Evolutionary conservation across 306 rosid species (phyloP).

Genomic region (Oxytropis ochrocephala): DNA sequence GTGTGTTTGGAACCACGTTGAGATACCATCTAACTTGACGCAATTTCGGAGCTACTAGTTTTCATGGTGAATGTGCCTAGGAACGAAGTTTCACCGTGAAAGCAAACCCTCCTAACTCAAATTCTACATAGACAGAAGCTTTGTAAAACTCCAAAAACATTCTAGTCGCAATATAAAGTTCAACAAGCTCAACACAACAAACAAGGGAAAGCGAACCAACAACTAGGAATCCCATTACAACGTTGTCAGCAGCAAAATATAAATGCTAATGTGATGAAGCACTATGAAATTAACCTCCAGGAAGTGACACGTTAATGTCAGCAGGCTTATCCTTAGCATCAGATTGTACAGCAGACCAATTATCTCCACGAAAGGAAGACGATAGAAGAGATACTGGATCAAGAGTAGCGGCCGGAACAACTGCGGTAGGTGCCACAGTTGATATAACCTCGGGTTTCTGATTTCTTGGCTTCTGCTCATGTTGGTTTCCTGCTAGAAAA

Average conservation of each 20-base stretch:
- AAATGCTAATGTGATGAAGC: conserved; percentile 17
- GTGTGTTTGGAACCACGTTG: too few relatives aligned
- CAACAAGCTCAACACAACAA: conserved; percentile 36
- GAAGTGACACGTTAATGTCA: conserved; percentile 66
- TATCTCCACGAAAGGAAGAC: conserved; percentile 55
- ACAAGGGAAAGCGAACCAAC: conserved; percentile 20
- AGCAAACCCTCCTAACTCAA: conserved; percentile 1
- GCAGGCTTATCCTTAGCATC: conserved; percentile 58
- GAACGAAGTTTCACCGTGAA: too few relatives aligned
- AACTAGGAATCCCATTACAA: conserved; percentile 30
- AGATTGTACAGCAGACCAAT: conserved; percentile 55
- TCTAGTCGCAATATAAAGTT: conserved; percentile 19
- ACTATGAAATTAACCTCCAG: conserved; percentile 37
- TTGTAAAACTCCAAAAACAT: conserved; percentile 21
- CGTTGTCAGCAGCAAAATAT: conserved; percentile 25
- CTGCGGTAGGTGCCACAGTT: conserved; percentile 39
- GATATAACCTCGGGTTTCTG: conserved; percentile 57
- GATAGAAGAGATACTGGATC: conserved; percentile 51
- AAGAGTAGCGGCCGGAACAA: conserved; percentile 54
- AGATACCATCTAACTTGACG: too few relatives aligned
- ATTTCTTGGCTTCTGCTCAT: conserved; percentile 73
- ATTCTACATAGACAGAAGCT: conserved; percentile 22
- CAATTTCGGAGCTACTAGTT: too few relatives aligned
- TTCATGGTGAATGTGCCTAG: too few relatives aligned
- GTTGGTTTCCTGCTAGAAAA: conserved; percentile 90